Evolutionary conservation across 805 yeast genomes (phyloP).

Genomic region (Candida ponderosae): DNA sequence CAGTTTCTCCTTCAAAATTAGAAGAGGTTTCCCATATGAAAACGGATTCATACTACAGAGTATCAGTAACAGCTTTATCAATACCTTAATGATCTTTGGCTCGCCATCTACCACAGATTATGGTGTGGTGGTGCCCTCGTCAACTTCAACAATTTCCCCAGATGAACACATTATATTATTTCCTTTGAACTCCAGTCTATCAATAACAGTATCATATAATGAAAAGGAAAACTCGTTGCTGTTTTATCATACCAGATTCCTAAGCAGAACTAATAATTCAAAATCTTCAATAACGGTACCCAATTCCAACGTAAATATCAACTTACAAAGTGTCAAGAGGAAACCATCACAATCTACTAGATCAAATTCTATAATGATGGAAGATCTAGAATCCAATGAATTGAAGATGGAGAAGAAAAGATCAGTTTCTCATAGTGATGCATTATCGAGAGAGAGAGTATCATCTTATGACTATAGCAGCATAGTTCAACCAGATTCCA

Average conservation of each 20-base stretch:
- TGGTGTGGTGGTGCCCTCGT: conserved; percentile 63
- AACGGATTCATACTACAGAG: conserved; percentile 63
- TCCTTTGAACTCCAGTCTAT: conserved; percentile 33
- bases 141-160: conserved; percentile 55
- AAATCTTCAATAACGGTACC: conserved; percentile 1
- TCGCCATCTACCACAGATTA: conserved; percentile 66
- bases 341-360: conserved; percentile 16
- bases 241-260: conserved; percentile 49
- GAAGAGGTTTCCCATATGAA: conserved; percentile 53
- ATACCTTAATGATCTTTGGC: conserved; percentile 50
- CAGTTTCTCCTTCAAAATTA: conserved; percentile 63
- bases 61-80: conserved; percentile 15
- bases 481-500: conserved; percentile 34
- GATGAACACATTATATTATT: conserved; percentile 50
- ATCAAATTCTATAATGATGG: conserved; percentile 7
- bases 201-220: conserved; percentile 52
- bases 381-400: conserved; percentile 3
- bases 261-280: conserved; percentile 16
- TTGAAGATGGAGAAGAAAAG: conserved; percentile 19
- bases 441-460: conserved; percentile 36
- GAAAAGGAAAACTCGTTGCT: conserved; percentile 34
- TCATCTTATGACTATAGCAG: conserved; percentile 34
- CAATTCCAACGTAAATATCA: not conserved
- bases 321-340: conserved; percentile 5
- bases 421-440: conserved; percentile 29